phyloP scores from a whole-genome alignment of 176 grass and related monocot species.

The Rhynchospora tenuis region DNA sequence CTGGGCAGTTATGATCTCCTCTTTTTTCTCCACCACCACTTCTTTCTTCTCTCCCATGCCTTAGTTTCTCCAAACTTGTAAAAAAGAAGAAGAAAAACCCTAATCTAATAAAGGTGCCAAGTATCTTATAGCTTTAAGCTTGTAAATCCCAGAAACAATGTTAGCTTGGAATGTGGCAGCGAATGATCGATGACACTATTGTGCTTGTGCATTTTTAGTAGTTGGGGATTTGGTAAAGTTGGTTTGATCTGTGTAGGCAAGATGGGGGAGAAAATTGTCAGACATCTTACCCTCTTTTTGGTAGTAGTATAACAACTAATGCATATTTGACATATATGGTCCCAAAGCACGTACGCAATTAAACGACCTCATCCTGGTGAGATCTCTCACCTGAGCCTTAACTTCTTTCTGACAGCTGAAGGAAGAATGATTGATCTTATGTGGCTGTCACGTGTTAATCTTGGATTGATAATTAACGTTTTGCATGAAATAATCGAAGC shows the following conservation, averaged over 20 bases:
- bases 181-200: background rate
- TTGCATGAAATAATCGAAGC: background rate
- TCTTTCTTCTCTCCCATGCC: slow-evolving; percentile 25
- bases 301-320: background rate
- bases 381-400: background rate
- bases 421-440: background rate
- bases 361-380: background rate
- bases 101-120: background rate
- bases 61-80: slow-evolving; percentile 24
- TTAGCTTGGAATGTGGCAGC: background rate
- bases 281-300: background rate
- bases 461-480: background rate
- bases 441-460: background rate
- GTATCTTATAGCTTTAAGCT: background rate
- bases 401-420: background rate
- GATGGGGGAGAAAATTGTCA: background rate
- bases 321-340: slow-evolving; percentile 9
- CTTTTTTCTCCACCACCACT: slow-evolving; percentile 26
- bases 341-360: background rate
- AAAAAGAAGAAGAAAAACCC: slow-evolving; percentile 1
- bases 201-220: slow-evolving; percentile 13
- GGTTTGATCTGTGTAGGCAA: slow-evolving; percentile 47
- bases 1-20: slow-evolving; percentile 40
- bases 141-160: background rate
- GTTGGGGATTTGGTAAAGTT: slow-evolving; percentile 68